Evolutionary conservation across 257 asterid species (phyloP).

Genomic region (Ilex asprella): DNA sequence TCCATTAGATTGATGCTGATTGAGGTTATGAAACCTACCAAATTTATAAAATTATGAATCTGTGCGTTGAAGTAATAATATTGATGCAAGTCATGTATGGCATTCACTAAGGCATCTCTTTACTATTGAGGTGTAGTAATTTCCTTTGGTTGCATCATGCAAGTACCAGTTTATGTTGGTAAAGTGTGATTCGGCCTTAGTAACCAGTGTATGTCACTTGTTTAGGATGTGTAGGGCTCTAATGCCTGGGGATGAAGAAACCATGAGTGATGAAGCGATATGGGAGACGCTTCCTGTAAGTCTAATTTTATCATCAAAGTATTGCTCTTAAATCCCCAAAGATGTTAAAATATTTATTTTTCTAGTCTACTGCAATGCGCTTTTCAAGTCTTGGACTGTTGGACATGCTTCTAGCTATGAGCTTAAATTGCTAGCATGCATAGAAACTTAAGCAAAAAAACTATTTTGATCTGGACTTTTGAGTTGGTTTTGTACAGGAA

Average conservation of each 20-base stretch:
- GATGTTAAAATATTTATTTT: slow-evolving; percentile 6
- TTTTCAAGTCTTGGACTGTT: too few relatives aligned
- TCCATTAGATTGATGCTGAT: slow-evolving; percentile 7
- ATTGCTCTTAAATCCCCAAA: slow-evolving; percentile 1
- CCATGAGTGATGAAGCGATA: slow-evolving; percentile 81
- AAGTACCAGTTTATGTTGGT: not conserved
- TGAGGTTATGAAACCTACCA: not conserved
- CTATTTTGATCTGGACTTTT: too few relatives aligned
- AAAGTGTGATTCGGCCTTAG: not conserved
- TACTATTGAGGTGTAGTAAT: not conserved
- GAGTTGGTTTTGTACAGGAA: too few relatives aligned
- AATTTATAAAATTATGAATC: not conserved
- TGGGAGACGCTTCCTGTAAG: slow-evolving; percentile 99
- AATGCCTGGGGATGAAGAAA: slow-evolving; percentile 96
- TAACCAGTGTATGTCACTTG: slow-evolving; percentile 14
- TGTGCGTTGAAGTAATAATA: too few relatives aligned
- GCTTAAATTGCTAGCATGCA: too few relatives aligned
- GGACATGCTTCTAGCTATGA: too few relatives aligned
- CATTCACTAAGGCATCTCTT: too few relatives aligned
- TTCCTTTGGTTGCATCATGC: not conserved
- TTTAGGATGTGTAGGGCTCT: slow-evolving; percentile 88
- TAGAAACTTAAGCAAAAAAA: too few relatives aligned
- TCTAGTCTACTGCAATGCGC: not conserved
- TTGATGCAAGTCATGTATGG: too few relatives aligned
- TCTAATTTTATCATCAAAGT: slow-evolving; percentile 8